Conservation (phyloP, 106 monocot species). For the Dioscorea zingiberensis region DNA sequence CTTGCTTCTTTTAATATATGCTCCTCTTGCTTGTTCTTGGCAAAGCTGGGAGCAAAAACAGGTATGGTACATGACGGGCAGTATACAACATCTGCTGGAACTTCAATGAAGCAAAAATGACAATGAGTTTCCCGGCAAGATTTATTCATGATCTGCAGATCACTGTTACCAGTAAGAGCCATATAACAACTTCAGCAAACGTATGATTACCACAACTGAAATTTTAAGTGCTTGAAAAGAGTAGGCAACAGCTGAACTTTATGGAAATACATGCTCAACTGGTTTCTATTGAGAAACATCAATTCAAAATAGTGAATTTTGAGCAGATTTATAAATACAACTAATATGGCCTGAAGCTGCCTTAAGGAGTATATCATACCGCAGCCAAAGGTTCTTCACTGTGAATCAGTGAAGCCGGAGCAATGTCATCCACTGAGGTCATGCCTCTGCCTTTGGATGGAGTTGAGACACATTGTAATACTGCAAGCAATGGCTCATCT, state of each 20-base stretch:
- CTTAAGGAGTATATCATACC: conserved; percentile 36
- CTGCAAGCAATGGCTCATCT: conserved; percentile 26
- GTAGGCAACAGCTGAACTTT: too few relatives aligned
- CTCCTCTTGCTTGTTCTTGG: conserved; percentile 32
- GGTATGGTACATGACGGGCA: conserved; percentile 82
- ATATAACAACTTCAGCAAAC: conserved; percentile 13
- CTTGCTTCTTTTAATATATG: conserved; percentile 2
- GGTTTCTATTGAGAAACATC: background rate
- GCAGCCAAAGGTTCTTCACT: conserved; percentile 79
- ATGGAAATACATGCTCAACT: too few relatives aligned
- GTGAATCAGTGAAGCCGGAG: conserved; percentile 68
- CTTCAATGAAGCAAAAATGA: conserved; percentile 75
- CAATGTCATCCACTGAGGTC: conserved; percentile 39
- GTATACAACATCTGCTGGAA: conserved; percentile 63
- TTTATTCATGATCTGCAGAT: conserved; percentile 71
- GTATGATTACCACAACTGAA: background rate
- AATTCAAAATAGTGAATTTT: background rate
- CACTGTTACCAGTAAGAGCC: conserved; percentile 27
- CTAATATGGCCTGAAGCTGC: background rate
- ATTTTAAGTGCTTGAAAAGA: too few relatives aligned
- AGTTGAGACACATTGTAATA: conserved; percentile 52
- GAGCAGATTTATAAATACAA: background rate
- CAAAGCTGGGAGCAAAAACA: conserved; percentile 75
- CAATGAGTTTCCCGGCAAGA: conserved; percentile 75
- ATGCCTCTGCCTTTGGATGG: conserved; percentile 75